These are phyloP conservation scores for Cadophora sp. DNA, from an alignment of 2,329 filamentous ascomycete genomes.

Conservation along the genomic window DNA sequence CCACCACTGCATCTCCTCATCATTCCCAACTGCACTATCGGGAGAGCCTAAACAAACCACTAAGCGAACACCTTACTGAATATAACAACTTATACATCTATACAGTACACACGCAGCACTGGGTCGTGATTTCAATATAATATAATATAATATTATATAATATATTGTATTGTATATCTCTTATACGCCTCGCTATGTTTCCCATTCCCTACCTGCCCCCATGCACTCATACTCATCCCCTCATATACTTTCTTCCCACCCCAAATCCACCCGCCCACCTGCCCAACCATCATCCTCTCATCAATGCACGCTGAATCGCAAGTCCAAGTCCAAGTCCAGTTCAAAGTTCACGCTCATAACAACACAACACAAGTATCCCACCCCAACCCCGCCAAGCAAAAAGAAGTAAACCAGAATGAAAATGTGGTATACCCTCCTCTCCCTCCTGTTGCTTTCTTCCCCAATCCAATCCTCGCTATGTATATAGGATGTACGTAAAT, in stretches of 20 bases:
- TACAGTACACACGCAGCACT: no score
- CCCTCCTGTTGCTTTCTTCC: not conserved
- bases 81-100: no score
- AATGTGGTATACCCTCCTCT: not conserved
- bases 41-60: no score
- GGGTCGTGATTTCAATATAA: no score
- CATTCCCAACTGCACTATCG: no score
- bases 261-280: not conserved
- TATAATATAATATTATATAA: no score
- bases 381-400: not conserved
- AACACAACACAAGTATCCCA: not conserved
- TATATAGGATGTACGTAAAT: slow-evolving; percentile 1
- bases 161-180: not conserved
- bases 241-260: not conserved
- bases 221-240: not conserved
- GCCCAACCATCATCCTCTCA: no score
- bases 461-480: not conserved
- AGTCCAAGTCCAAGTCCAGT: no score
- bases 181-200: not conserved
- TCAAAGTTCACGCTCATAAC: no score
- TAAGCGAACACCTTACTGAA: no score
- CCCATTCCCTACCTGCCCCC: not conserved
- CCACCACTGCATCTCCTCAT: no score
- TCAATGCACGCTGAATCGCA: slow-evolving; percentile 9
- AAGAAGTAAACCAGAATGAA: not conserved